Evolutionary conservation across 306 rosid species (phyloP).

Genomic region (Cucumis hystrix): DNA sequence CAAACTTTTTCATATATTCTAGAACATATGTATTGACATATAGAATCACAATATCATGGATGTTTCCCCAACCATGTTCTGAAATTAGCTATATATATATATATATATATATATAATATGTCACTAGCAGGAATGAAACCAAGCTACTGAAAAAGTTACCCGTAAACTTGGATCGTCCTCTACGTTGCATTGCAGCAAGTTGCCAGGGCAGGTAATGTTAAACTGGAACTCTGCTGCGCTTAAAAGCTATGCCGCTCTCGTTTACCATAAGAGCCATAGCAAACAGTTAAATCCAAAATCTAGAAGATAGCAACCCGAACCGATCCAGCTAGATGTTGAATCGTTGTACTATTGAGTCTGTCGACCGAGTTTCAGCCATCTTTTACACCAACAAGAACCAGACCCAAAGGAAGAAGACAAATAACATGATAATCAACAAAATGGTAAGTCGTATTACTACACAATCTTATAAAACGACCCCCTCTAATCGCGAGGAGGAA

Average conservation of each 20-base stretch:
- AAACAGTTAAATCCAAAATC: constrained; percentile 6
- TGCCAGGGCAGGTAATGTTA: constrained; percentile 2
- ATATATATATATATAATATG: constrained; percentile 11
- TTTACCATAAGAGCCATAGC: constrained; percentile 22
- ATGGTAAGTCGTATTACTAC: constrained; percentile 48
- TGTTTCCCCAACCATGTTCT: constrained; percentile 43
- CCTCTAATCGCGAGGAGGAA: constrained; percentile 12
- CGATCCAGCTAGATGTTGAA: constrained; percentile 46
- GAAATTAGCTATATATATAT: constrained; percentile 36
- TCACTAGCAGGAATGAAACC: constrained; percentile 23
- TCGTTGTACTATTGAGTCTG: constrained; percentile 20
- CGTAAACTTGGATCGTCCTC: constrained; percentile 31
- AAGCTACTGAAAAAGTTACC: constrained; percentile 30
- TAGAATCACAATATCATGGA: constrained; percentile 47
- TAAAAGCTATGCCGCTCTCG: constrained; percentile 23
- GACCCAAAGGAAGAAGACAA: constrained; percentile 33
- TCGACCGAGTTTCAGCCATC: constrained; percentile 11
- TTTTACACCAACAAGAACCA: constrained; percentile 19
- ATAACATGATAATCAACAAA: constrained; percentile 31
- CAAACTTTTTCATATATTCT: constrained; percentile 29
- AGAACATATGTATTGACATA: constrained; percentile 35
- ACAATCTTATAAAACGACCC: constrained; percentile 46
- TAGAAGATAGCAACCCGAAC: constrained; percentile 12
- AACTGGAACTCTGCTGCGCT: constrained; percentile 10
- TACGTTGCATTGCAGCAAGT: constrained; percentile 23